These are phyloP conservation scores for Parasitella parasitica DNA, from an alignment of 371 early-diverging fungal genomes.

Conservation along the genomic window DNA sequence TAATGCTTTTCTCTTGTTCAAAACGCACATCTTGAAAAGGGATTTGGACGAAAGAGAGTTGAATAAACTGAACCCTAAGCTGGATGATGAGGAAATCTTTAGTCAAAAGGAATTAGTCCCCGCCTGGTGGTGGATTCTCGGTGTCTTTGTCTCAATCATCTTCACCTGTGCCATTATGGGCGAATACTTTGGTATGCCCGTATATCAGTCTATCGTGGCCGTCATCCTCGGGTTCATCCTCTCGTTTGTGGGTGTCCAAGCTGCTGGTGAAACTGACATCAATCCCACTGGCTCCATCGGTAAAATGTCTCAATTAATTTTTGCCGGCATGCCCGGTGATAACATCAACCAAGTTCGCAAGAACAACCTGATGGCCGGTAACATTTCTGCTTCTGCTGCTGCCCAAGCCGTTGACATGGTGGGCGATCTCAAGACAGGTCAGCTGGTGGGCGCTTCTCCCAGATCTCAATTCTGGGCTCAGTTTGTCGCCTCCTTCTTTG, in stretches of 20 bases:
- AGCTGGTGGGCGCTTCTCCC: conserved; percentile 60
- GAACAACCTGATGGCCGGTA: conserved; percentile 63
- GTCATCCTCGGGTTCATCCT: conserved; percentile 66
- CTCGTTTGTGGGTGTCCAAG: conserved; percentile 70
- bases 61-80: neutral
- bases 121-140: conserved; percentile 58
- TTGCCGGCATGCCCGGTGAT: conserved; percentile 55
- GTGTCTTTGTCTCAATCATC: conserved; percentile 56
- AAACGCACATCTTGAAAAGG: conserved; percentile 5
- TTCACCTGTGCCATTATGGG: conserved; percentile 64
- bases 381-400: conserved; percentile 59
- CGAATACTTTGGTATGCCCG: conserved; percentile 57
- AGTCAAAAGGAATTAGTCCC: conserved; percentile 56
- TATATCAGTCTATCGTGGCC: conserved; percentile 57
- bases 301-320: conserved; percentile 64
- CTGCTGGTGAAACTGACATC: conserved; percentile 70
- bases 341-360: conserved; percentile 41
- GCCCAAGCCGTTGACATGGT: conserved; percentile 70
- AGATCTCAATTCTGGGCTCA: conserved; percentile 66
- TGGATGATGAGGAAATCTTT: conserved; percentile 35
- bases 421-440: conserved; percentile 66
- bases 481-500: conserved; percentile 60
- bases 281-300: conserved; percentile 64
- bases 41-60: conserved; percentile 1
- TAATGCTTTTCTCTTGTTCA: neutral